These are phyloP conservation scores for Candida ulmi DNA, from an alignment of 805 yeast genomes.

Conservation along the genomic window DNA sequence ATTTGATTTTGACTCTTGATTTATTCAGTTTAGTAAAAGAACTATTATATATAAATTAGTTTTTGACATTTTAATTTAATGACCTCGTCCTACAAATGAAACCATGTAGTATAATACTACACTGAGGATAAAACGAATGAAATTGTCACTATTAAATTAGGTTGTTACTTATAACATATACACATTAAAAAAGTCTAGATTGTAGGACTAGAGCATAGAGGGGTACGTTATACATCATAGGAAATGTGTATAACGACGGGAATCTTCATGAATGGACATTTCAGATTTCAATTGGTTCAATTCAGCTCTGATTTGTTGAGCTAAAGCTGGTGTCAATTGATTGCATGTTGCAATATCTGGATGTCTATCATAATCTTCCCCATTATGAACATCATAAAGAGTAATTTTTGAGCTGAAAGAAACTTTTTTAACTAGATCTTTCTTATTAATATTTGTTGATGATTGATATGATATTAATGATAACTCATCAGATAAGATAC, in stretches of 20 bases:
- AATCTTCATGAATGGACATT: slow-evolving; percentile 80
- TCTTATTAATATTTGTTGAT: slow-evolving; percentile 7
- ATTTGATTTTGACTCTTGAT: too few species aligned
- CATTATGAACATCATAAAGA: slow-evolving; percentile 78
- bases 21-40: too few species aligned
- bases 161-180: too few species aligned
- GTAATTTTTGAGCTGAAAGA: slow-evolving; percentile 77
- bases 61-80: too few species aligned
- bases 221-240: too few species aligned
- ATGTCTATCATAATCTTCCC: slow-evolving; percentile 83
- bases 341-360: slow-evolving; percentile 93
- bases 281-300: slow-evolving; percentile 69
- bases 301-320: slow-evolving; percentile 82
- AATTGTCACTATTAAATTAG: too few species aligned
- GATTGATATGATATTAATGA: slow-evolving; percentile 30
- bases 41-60: too few species aligned
- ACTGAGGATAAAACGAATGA: too few species aligned
- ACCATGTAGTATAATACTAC: too few species aligned
- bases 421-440: slow-evolving; percentile 26
- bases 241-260: slow-evolving; percentile 80
- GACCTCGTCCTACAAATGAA: too few species aligned
- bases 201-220: too few species aligned
- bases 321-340: slow-evolving; percentile 79
- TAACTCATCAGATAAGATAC: slow-evolving; percentile 22
- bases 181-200: too few species aligned